Percentiles rank a stretch among this genome's conserved stretches.
These are phyloP conservation scores for Hamamelis virginiana DNA, from an alignment of 164 flowering plant genomes.

Conservation along the genomic window DNA sequence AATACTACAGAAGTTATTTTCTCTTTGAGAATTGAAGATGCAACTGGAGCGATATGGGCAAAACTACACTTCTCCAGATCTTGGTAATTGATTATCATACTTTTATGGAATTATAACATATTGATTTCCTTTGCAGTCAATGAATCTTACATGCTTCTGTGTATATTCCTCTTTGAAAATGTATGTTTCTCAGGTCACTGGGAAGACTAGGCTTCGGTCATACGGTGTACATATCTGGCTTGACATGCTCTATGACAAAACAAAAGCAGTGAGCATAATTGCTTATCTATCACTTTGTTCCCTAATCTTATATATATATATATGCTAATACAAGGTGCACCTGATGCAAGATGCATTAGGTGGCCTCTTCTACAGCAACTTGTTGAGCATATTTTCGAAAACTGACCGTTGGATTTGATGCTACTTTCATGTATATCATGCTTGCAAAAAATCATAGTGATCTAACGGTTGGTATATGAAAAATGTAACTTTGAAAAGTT, in stretches of 20 bases:
- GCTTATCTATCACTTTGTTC: not conserved
- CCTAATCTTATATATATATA: not conserved
- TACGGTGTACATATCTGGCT: conserved; percentile 68
- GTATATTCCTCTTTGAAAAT: not conserved
- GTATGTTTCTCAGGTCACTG: conserved; percentile 63
- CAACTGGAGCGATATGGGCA: conserved; percentile 61
- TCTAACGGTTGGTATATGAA: too few species aligned
- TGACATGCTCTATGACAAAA: conserved; percentile 56
- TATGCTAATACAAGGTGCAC: too few species aligned
- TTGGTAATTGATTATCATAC: conserved; percentile 45
- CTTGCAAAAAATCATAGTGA: too few species aligned
- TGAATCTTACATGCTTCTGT: not conserved
- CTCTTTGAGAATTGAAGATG: conserved; percentile 63
- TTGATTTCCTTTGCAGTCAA: not conserved
- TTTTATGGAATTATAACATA: not conserved
- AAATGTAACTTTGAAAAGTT: too few species aligned
- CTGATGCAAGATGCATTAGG: too few species aligned
- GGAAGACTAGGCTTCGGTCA: conserved; percentile 85
- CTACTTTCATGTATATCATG: too few species aligned
- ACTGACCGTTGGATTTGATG: too few species aligned
- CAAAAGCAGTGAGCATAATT: conserved; percentile 49
- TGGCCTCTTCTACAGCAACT: too few species aligned
- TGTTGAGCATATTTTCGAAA: too few species aligned
- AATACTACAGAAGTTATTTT: conserved; percentile 36
- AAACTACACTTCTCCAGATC: conserved; percentile 66